A percentile compares a stretch with the other conserved stretches of the same genome.
Conservation (phyloP, 2,329 filamentous ascomycete species). For the Pyrenochaeta sp. region DNA sequence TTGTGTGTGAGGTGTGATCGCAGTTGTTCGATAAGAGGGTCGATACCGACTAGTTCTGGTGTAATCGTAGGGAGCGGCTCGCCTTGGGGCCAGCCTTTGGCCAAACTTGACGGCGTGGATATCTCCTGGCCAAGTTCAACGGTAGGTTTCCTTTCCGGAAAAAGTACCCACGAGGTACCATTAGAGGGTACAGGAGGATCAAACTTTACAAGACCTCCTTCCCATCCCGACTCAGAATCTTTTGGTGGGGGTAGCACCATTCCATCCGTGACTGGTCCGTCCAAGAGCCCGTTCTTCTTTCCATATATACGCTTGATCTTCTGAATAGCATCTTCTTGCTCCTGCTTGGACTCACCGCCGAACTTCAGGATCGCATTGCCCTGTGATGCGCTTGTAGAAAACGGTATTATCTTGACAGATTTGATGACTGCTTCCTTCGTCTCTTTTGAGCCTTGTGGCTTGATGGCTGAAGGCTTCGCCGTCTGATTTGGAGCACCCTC, state of each 20-base stretch:
- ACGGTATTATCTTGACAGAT: conserved; percentile 82
- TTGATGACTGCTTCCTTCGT: conserved; percentile 62
- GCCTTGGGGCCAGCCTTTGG: conserved; percentile 60
- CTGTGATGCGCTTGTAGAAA: conserved; percentile 66
- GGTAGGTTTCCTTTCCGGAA: conserved; percentile 75
- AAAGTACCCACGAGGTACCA: conserved; percentile 73
- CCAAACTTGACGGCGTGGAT: conserved; percentile 66
- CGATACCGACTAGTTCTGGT: conserved; percentile 82
- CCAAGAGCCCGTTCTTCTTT: conserved; percentile 70
- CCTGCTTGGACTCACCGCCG: conserved; percentile 84
- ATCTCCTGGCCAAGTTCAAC: conserved; percentile 81
- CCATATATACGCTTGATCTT: conserved; percentile 77
- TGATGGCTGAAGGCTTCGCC: conserved; percentile 65
- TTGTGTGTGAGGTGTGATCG: conserved; percentile 80
- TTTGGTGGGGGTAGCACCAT: conserved; percentile 73
- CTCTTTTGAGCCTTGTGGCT: conserved; percentile 45
- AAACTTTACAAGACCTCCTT: conserved; percentile 84
- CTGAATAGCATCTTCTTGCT: conserved; percentile 78
- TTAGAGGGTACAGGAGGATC: conserved; percentile 61
- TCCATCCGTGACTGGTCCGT: conserved; percentile 89
- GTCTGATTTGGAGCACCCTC: conserved; percentile 80
- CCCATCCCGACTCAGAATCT: conserved; percentile 70
- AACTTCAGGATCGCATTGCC: conserved; percentile 77
- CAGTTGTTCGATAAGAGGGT: conserved; percentile 75
- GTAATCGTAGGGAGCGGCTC: conserved; percentile 63